Evolutionary conservation across 2,329 filamentous ascomycete genomes (phyloP), one percentile per base, ranked within the genome.

Genomic region (Arthroderma sp.): DNA sequence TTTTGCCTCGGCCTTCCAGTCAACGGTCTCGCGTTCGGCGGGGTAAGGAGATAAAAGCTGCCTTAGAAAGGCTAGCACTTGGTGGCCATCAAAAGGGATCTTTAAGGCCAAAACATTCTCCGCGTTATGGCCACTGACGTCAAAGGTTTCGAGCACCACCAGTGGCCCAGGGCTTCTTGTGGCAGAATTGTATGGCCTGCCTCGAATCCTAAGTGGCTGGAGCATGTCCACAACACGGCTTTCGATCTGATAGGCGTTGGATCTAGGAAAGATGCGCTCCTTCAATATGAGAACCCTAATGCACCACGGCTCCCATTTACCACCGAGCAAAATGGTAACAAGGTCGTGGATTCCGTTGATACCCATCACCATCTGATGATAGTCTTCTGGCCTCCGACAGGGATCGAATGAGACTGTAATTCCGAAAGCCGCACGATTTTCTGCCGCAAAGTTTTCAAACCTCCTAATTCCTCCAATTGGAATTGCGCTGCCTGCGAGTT

Each of bases 281-380:
- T 43, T 28, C 8, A n/a, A 8, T 8, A 10, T 22, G 9, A 8
- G 36, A 10, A 10, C 10, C 8, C 22, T 38, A 8, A 38, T 8
- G 15, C 10, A n/a, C 32, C 28, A 3, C 1, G 28, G 7, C 10
- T 27, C 8, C 36, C 36, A 38, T 9, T n/a, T 5, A 30, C 34
- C n/a, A 38, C 29, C 22, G 1, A 38, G 9, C 29, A 44, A 10
- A 2, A 30, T 8, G 6, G 29, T 29, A 8, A 39, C 42, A 9
- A 44, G 37, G 22, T 44, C 42, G 36, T 36, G 39, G 7, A 44
- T 22, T 6, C 42, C 36, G 4, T 40, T 11, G 8, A 44, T 28
- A 28, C 36, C 28, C 29, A 39, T 44, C 15, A 44, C 5, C 10
- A 33, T 30, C 41, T 43, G 33, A 28, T 29, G 27, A 22, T 34